Conservation (phyloP, 2,329 filamentous ascomycete species). For the Exophiala sp. region DNA sequence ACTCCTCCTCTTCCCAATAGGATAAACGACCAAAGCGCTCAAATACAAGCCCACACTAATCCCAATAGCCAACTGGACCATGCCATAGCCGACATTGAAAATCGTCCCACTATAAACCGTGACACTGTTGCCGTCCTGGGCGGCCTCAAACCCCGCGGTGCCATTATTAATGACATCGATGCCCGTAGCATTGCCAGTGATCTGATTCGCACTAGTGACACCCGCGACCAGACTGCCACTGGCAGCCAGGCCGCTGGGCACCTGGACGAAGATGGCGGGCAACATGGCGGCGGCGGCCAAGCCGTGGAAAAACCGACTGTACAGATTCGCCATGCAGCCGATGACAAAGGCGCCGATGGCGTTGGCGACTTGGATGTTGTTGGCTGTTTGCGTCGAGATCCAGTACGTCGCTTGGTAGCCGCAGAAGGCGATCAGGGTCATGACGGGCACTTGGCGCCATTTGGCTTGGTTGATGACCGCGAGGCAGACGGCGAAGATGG, state of each 20-base stretch:
- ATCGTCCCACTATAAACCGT: slow-evolving; percentile 32
- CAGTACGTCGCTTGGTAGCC: slow-evolving; percentile 74
- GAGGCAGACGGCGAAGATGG: slow-evolving; percentile 65
- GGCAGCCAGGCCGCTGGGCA: slow-evolving; percentile 55
- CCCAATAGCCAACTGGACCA: slow-evolving; percentile 45
- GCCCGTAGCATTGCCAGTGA: slow-evolving; percentile 39
- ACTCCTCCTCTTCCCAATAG: slow-evolving; percentile 42
- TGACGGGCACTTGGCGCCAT: slow-evolving; percentile 69
- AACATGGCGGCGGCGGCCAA: slow-evolving; percentile 79
- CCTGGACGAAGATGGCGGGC: slow-evolving; percentile 73
- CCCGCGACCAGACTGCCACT: slow-evolving; percentile 53
- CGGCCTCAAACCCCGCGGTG: slow-evolving; percentile 24
- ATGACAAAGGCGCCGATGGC: slow-evolving; percentile 71
- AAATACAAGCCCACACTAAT: slow-evolving; percentile 45
- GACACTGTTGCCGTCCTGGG: slow-evolving; percentile 10
- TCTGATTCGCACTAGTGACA: slow-evolving; percentile 45
- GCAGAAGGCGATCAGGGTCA: slow-evolving; percentile 65
- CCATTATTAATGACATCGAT: slow-evolving; percentile 40
- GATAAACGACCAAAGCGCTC: slow-evolving; percentile 44
- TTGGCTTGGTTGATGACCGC: slow-evolving; percentile 77
- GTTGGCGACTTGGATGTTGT: slow-evolving; percentile 68
- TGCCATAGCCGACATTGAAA: slow-evolving; percentile 43
- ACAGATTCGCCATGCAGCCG: slow-evolving; percentile 71
- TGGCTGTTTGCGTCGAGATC: slow-evolving; percentile 58
- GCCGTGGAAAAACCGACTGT: slow-evolving; percentile 65